Conservation (phyloP, 768 basidiomycete species). For the Collybia sordida region DNA sequence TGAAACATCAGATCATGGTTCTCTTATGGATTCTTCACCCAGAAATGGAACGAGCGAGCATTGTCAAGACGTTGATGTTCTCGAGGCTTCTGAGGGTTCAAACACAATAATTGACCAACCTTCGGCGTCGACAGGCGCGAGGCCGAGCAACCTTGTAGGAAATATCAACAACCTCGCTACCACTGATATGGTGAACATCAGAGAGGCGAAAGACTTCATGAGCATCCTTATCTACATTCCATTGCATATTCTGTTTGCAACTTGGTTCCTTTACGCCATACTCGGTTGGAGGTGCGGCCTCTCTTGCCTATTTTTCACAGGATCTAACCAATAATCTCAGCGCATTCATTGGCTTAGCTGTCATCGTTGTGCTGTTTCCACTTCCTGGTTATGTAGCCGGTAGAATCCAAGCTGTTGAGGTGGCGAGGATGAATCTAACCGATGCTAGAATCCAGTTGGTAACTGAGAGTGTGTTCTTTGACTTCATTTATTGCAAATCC, state of each 20-base stretch:
- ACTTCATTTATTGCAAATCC: conserved; percentile 15
- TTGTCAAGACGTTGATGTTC: too few species aligned
- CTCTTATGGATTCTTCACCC: too few species aligned
- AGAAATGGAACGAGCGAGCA: too few species aligned
- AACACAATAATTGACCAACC: too few species aligned
- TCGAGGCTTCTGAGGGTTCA: too few species aligned
- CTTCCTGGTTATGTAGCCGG: conserved; percentile 58
- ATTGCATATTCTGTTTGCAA: conserved; percentile 38
- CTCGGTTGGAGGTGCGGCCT: conserved; percentile 44
- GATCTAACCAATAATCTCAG: conserved; percentile 24
- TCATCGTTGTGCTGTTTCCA: conserved; percentile 52
- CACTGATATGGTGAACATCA: conserved; percentile 50
- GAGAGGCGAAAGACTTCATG: conserved; percentile 33
- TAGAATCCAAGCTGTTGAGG: conserved; percentile 46
- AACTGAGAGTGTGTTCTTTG: conserved; percentile 60
- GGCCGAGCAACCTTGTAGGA: conserved; percentile 54
- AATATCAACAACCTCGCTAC: conserved; percentile 79
- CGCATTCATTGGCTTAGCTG: conserved; percentile 55
- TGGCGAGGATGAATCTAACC: conserved; percentile 46
- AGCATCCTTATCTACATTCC: conserved; percentile 37
- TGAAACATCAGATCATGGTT: too few species aligned
- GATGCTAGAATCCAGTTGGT: conserved; percentile 63
- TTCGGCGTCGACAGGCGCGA: conserved; percentile 54
- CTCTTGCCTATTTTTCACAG: background rate
- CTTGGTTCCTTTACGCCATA: conserved; percentile 45